Conservation (phyloP, 2,329 filamentous ascomycete species). For the Botrytis sinoallii region DNA sequence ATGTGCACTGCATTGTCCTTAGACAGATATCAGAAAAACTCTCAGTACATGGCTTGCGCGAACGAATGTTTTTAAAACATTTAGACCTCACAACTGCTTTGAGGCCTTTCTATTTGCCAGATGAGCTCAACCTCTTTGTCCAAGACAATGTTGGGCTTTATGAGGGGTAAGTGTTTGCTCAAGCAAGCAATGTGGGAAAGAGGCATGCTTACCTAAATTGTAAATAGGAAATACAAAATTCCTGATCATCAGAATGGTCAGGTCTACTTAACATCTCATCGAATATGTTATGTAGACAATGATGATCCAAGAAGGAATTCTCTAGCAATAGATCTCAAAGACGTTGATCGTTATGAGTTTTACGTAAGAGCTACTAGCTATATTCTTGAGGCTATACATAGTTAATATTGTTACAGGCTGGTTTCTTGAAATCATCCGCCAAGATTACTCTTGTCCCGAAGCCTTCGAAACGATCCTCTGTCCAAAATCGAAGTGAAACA, state of each 20-base stretch:
- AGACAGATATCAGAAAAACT: constrained; percentile 9
- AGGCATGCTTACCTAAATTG: neutral
- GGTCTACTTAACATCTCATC: constrained; percentile 93
- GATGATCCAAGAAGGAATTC: constrained; percentile 81
- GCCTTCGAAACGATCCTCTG: constrained; percentile 62
- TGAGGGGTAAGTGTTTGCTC: constrained; percentile 69
- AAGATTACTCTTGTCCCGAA: constrained; percentile 91
- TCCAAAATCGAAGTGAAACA: constrained; percentile 50
- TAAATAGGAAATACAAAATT: constrained; percentile 83
- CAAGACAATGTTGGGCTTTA: constrained; percentile 97
- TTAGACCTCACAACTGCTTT: constrained; percentile 95
- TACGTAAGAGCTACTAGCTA: constrained; percentile 55
- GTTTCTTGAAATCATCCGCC: constrained; percentile 90
- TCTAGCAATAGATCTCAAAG: constrained; percentile 80
- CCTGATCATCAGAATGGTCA: constrained; percentile 92
- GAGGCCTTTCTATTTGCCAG: constrained; percentile 84
- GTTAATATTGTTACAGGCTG: constrained; percentile 54
- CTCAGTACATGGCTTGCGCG: constrained; percentile 46
- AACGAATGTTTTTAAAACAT: constrained; percentile 95
- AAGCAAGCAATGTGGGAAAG: neutral
- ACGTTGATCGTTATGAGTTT: constrained; percentile 86
- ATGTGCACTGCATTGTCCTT: constrained; percentile 4
- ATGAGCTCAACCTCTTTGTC: constrained; percentile 93
- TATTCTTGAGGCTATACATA: neutral
- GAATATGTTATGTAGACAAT: constrained; percentile 91